Evolutionary conservation across 805 yeast genomes (phyloP), one percentile per base, ranked within the genome.

Genomic region (Saturnispora ahearnii): DNA sequence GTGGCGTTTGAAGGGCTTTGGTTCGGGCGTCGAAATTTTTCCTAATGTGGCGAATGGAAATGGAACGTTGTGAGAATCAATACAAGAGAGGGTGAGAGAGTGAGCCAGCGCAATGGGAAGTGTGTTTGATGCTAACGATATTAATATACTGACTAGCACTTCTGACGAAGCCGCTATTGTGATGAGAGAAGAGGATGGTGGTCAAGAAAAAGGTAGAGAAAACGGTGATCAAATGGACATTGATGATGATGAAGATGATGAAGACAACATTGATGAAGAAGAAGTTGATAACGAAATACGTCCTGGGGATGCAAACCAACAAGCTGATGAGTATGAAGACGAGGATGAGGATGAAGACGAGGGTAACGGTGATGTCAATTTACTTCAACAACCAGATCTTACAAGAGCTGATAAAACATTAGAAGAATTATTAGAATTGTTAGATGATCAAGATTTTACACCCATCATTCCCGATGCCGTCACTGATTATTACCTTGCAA

Each of bases 381-480:
- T 57, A 53, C 46, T 54, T 40, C 33, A 56, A 49, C 63, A 82
- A 6, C 87, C 89, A 0, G 87, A 81, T 49, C 71, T 84, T 45
- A 77, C 88, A 1, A 73, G 88, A 56, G 84, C 84, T 57, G 96
- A 88, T 61, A 86, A 85, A 59, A 82, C 93, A 0, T 69, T 93
- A 48, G 79, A 83, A 57, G 98, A 93, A 58, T 82, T 93, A 33
- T 71, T 93, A 29, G 84, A 83, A 32, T 72, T 89, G 73, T 84
- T 93, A 91, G 96, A 88, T 56, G 96, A 89, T 52, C 95, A 89
- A 54, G 96, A 89, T 51, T 88, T 83, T 63, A 87, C 96, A 3
- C 99, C 99, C 2, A 83, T 91, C 32, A 93, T 93, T 38, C 99
- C 99, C 0, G 98, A 93, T 63, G 90, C 95, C 0, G 97, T 93